Conservation (phyloP, 2,329 filamentous ascomycete species). For the Pseudopyrenochaeta lycopersici region DNA sequence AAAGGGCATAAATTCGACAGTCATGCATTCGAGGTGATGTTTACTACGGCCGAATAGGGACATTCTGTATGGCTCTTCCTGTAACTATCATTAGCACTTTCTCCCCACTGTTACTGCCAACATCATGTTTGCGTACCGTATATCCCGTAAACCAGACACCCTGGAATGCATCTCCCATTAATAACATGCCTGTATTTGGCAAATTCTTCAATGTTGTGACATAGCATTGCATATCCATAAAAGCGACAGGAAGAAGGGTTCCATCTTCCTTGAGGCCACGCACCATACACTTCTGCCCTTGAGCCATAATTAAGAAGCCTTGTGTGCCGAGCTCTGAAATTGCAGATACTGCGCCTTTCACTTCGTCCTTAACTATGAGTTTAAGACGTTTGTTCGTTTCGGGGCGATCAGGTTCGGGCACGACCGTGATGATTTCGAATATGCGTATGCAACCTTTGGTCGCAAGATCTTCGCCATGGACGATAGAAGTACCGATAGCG, state of each 20-base stretch:
- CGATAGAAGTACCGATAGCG: slow-evolving; percentile 82
- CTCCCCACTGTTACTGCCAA: background rate
- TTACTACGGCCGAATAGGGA: slow-evolving; percentile 89
- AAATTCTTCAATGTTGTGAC: slow-evolving; percentile 87
- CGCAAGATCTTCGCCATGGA: slow-evolving; percentile 89
- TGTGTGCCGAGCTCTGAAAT: slow-evolving; percentile 85
- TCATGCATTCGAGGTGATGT: slow-evolving; percentile 78
- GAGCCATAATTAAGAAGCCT: slow-evolving; percentile 86
- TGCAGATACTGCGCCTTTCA: slow-evolving; percentile 89
- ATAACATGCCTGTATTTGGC: slow-evolving; percentile 81
- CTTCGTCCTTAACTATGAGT: slow-evolving; percentile 86
- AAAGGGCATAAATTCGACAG: slow-evolving; percentile 88
- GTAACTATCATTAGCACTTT: slow-evolving; percentile 19
- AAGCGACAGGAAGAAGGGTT: slow-evolving; percentile 89
- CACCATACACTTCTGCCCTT: slow-evolving; percentile 98
- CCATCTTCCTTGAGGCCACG: slow-evolving; percentile 95
- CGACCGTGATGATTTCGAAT: slow-evolving; percentile 90
- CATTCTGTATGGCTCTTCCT: slow-evolving; percentile 96
- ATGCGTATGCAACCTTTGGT: slow-evolving; percentile 87
- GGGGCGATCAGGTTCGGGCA: slow-evolving; percentile 84
- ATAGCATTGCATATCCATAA: slow-evolving; percentile 97
- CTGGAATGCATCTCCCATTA: slow-evolving; percentile 90
- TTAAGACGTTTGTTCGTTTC: slow-evolving; percentile 89
- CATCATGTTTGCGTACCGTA: slow-evolving; percentile 61
- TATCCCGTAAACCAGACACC: slow-evolving; percentile 97